Evolutionary conservation across 1,139 yeast genomes (phyloP), one percentile per base, ranked within the genome.

Genomic region (Debaryomycetaceae sp.): DNA sequence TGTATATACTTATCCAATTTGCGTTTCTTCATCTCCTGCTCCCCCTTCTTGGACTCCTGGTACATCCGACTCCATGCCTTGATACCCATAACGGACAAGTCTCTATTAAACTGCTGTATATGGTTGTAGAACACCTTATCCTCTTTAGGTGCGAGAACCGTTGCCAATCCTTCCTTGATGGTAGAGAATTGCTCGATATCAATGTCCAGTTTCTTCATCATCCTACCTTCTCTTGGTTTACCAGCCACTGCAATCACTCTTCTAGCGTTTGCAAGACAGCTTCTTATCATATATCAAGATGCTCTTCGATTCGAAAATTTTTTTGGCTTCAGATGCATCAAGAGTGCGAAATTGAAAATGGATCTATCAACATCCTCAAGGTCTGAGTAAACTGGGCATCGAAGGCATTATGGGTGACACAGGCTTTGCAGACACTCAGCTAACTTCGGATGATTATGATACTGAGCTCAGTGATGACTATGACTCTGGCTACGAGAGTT

Each of bases 91-190:
- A 88, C 85, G 50, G 96, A 87, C 43, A 93, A 68, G 62, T 93
- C 99, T 56, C 99, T 77, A 62, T 93, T 93, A 66, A 91, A 93
- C 65, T 91, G 98, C 65, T 93, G 99, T 48, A 93, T 87, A 5
- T 96, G 98, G 60, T 93, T 93, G 69, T 95, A 93, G 60, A 93
- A 93, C 8, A 93, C 99, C 54, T 84, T 85, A 48, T 85, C 85
- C 56, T 81, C 80, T 58, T 84, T 79, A 5, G 96, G 93, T 48
- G 86, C 85, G 41, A 89, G 71, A 45, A 91, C 83, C 30, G 81
- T 78, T 6, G 97, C 97, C 48, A 76, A 71, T 1, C 98, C 98
- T 63, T 91, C 98, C 33, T 75, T 77, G 40, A 86, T 81, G 11
- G 77, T 65, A 41, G 72, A 72, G 61, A 59, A 79, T 39, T 67